These are phyloP conservation scores for Aspergillus piperis DNA, from an alignment of 2,329 filamentous ascomycete genomes.

Conservation along the genomic window DNA sequence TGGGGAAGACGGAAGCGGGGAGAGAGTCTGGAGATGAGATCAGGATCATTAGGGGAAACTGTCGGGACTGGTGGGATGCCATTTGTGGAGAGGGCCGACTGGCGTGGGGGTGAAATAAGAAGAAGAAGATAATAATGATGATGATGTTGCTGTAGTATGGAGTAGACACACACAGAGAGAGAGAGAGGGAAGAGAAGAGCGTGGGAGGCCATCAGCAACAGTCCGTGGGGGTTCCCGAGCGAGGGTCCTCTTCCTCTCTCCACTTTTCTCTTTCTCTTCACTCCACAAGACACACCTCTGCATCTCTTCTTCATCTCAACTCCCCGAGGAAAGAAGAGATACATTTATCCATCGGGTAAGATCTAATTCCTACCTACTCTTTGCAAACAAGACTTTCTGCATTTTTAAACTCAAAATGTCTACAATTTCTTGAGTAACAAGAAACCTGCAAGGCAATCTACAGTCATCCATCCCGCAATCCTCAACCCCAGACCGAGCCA, in stretches of 20 bases:
- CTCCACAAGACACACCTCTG: not conserved
- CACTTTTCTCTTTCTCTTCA: not conserved
- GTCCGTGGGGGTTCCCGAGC: not conserved
- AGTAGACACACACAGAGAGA: not conserved
- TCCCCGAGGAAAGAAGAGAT: not conserved
- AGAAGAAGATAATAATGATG: not conserved
- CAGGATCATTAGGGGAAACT: conserved; percentile 2
- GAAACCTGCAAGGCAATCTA: not conserved
- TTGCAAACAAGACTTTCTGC: no score
- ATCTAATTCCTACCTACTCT: no score
- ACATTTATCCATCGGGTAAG: not conserved
- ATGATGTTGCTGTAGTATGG: not conserved
- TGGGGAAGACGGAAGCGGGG: conserved; percentile 14
- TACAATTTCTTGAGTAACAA: not conserved
- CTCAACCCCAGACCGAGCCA: not conserved
- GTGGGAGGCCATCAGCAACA: not conserved
- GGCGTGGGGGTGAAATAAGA: conserved; percentile 10
- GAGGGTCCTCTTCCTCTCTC: not conserved
- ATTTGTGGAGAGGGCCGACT: conserved; percentile 6
- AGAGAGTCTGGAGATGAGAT: conserved; percentile 5
- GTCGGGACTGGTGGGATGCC: conserved; percentile 4
- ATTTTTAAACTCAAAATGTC: no score
- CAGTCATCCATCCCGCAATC: not conserved
- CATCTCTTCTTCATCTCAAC: not conserved
- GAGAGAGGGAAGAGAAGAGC: conserved; percentile 6